Conservation (phyloP, 140 eudicot genomes). For the Oenanthe javanica region DNA sequence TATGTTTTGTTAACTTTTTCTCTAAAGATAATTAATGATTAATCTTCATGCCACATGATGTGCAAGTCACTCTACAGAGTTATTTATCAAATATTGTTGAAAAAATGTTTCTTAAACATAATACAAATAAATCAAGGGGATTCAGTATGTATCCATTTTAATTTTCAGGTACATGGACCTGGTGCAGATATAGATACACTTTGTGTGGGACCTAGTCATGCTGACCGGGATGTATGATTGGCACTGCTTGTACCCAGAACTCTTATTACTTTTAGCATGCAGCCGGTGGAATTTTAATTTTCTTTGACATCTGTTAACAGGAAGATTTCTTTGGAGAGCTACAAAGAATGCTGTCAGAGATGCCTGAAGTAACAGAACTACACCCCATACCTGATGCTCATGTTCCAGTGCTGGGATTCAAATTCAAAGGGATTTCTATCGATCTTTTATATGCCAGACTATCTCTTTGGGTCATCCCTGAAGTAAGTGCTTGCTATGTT, state of each 20-base stretch:
- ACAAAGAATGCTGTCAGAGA: constrained; percentile 63
- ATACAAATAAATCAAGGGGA: not conserved
- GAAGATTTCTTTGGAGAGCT: constrained; percentile 94
- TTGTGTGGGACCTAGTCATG: constrained; percentile 89
- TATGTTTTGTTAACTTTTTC: not conserved
- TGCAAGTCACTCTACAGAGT: too few species aligned
- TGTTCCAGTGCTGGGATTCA: constrained; percentile 85
- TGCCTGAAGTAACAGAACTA: constrained; percentile 78
- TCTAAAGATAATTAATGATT: not conserved
- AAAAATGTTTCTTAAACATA: too few species aligned
- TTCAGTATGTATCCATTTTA: constrained; percentile 1
- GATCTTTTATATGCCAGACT: constrained; percentile 90
- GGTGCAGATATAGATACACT: constrained; percentile 95
- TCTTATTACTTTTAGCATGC: not conserved
- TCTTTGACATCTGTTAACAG: constrained; percentile 17
- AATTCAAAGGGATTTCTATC: constrained; percentile 75
- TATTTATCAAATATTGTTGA: too few species aligned
- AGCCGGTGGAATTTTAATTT: too few species aligned
- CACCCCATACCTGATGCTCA: constrained; percentile 90
- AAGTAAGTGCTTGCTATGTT: constrained; percentile 36
- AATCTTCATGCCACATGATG: too few species aligned
- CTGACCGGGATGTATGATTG: constrained; percentile 49
- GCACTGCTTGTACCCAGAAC: not conserved
- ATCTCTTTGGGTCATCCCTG: constrained; percentile 81
- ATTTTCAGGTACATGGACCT: constrained; percentile 83